Base-by-base conservation (phyloP, 2,329 filamentous ascomycete species). In the Colletotrichum filicis region DNA sequence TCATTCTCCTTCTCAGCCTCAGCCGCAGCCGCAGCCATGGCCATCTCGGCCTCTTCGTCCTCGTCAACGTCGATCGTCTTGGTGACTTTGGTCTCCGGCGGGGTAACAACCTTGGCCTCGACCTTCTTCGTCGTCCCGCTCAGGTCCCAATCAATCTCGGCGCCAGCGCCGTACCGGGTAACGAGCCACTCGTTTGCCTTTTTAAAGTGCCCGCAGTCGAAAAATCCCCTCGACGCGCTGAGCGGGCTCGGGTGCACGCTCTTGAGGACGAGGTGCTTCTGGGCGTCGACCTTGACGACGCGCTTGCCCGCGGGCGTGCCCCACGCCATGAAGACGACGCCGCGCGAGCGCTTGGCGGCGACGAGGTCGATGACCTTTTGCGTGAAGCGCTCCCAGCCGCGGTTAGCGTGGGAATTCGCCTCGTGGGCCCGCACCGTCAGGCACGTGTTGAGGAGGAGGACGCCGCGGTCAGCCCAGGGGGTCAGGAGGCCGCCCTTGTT, bases 281-380 rank as follows among this genome's bases (percentile, higher is more conserved):
- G 87, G 63, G 83, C 86, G 79, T 97, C 93, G 65, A 98, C 88
- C 76, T 91, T 93, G 55, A 88, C 84, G 26, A 97, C 94, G 68
- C 95, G 87, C 84, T 94, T 93, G 68, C 92, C 93, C 0, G 97
- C 97, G 1, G 95, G 94, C 6, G 87, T 91, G 19, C 97, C 97
- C 97, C 97, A 99, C 0, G 96, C 96, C 82, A 99, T 85, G 80
- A 98, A 99, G 5, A 98, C 97, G 1, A 99, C 96, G 1, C 97
- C 97, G 32, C 88, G 87, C 0, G 90, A 92, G 57, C 95, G 89
- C 77, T 93, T 92, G 79, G 92, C 91, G 0, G 93, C 93, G 2
- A 98, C 94, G 0, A 94, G 89, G 76, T 98, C 95, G 75, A 99
- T 97, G 55, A 97, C 93, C 75, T 92, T 94, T 80, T 98, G 95